Evolutionary conservation across 2,329 filamentous ascomycete genomes (phyloP).

Genomic region (Ascosphaera pollenicola): DNA sequence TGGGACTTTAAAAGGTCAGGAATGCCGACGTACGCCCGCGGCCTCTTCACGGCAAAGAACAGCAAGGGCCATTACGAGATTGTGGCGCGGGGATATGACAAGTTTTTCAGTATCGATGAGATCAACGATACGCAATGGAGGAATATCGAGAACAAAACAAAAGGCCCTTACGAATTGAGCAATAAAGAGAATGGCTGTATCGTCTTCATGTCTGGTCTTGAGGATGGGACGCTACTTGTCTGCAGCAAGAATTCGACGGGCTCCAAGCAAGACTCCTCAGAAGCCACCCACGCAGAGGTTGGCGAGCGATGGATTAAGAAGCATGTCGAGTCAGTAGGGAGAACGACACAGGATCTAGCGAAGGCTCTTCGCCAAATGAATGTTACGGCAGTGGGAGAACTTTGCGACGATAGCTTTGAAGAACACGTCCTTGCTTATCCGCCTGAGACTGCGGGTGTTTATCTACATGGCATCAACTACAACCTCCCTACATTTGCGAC

Average conservation of each 20-base stretch:
- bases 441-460: constrained; percentile 64
- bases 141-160: constrained; percentile 52
- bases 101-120: constrained; percentile 92
- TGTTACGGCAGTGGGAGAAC: constrained; percentile 81
- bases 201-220: constrained; percentile 83
- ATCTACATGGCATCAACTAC: constrained; percentile 88
- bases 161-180: constrained; percentile 81
- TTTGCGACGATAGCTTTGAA: constrained; percentile 91
- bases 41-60: constrained; percentile 68
- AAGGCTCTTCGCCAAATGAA: constrained; percentile 56
- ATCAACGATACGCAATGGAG: constrained; percentile 62
- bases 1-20: constrained; percentile 84
- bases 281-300: constrained; percentile 60
- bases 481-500: constrained; percentile 87
- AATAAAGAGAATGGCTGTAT: constrained; percentile 99
- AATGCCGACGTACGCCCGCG: constrained; percentile 79
- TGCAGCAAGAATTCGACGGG: constrained; percentile 98
- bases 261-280: constrained; percentile 42
- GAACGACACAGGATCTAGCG: constrained; percentile 58
- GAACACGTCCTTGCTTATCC: constrained; percentile 89
- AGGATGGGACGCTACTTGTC: constrained; percentile 76
- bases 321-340: constrained; percentile 58
- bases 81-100: constrained; percentile 79
- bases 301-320: constrained; percentile 64
- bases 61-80: constrained; percentile 50